phyloP scores from a whole-genome alignment of 371 early-diverging fungal genomes.

The Phascolomyces articulosus region DNA sequence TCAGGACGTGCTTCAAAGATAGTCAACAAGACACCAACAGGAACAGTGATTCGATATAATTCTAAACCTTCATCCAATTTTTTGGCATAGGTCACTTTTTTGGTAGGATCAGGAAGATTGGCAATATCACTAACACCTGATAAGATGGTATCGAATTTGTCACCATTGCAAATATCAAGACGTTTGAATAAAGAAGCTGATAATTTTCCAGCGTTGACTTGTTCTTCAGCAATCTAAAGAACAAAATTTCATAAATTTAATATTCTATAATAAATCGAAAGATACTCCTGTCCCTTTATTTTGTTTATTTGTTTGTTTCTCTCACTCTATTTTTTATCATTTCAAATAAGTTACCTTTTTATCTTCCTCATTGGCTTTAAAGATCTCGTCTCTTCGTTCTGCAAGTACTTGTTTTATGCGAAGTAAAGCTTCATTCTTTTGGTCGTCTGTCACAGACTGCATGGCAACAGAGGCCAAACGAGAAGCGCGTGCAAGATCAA shows the following conservation, averaged over 20 bases:
- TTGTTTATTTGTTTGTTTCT: not conserved
- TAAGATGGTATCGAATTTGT: conserved; percentile 86
- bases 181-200: conserved; percentile 85
- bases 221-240: conserved; percentile 60
- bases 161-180: conserved; percentile 84
- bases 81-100: conserved; percentile 77
- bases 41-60: conserved; percentile 87
- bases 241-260: too few relatives aligned
- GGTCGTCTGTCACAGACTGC: conserved; percentile 72
- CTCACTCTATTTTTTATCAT: too few relatives aligned
- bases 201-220: conserved; percentile 77
- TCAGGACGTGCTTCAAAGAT: conserved; percentile 99
- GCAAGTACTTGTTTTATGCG: conserved; percentile 75
- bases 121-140: conserved; percentile 91
- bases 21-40: conserved; percentile 93
- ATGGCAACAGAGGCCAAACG: conserved; percentile 83
- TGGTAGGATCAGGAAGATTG: conserved; percentile 83
- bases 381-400: conserved; percentile 70
- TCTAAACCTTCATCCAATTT: conserved; percentile 83
- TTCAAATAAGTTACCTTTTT: conserved; percentile 60
- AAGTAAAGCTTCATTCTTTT: conserved; percentile 80
- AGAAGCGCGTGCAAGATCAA: conserved; percentile 71
- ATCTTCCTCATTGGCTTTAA: conserved; percentile 83
- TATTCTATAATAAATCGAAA: too few relatives aligned
- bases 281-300: not conserved